Conservation (phyloP, 257 asterid species). For the Orobanche coerulescens region DNA sequence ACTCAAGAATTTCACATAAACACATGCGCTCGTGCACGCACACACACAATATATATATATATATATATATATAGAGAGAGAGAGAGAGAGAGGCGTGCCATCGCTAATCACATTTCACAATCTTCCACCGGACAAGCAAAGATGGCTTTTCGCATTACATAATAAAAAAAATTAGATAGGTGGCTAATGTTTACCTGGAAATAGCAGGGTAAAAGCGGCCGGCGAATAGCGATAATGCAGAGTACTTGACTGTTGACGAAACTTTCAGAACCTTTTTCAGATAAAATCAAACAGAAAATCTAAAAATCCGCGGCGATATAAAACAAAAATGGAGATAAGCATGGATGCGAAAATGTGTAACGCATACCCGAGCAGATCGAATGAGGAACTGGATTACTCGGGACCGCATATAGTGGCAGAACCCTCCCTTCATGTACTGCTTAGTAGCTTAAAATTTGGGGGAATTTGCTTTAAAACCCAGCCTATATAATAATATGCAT, state of each 20-base stretch:
- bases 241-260: constrained; percentile 60
- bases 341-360: not conserved
- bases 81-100: too few species aligned
- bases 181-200: constrained; percentile 23
- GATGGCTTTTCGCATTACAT: not conserved
- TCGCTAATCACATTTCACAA: constrained; percentile 6
- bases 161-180: not conserved
- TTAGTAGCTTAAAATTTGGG: too few species aligned
- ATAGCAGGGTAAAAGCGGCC: constrained; percentile 72
- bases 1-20: too few species aligned
- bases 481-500: too few species aligned
- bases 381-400: constrained; percentile 38
- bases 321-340: not conserved
- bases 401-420: constrained; percentile 35
- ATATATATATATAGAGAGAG: too few species aligned
- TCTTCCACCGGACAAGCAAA: not conserved
- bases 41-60: too few species aligned
- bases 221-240: constrained; percentile 60
- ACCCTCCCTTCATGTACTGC: constrained; percentile 28
- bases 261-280: constrained; percentile 37
- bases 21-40: too few species aligned
- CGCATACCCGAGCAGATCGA: constrained; percentile 32
- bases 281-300: not conserved
- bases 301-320: not conserved
- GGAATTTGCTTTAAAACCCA: too few species aligned